These are phyloP conservation scores for Vigna hirtella DNA, from an alignment of 306 rosid species.

Conservation along the genomic window DNA sequence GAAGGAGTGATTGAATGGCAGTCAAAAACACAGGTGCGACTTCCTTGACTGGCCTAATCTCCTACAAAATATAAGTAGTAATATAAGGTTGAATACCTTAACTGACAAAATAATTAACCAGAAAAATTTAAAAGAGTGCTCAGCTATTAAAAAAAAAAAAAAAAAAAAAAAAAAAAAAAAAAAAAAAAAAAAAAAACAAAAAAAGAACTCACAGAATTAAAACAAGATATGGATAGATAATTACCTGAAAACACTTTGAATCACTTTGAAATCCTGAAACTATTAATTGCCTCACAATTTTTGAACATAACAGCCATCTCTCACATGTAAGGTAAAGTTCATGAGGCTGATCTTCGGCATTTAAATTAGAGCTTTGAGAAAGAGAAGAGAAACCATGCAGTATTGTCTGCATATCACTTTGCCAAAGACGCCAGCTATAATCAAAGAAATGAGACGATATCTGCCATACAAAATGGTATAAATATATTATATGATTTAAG, in stretches of 20 bases:
- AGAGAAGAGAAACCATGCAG: constrained; percentile 81
- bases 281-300: constrained; percentile 83
- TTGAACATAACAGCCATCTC: constrained; percentile 92
- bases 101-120: constrained; percentile 20
- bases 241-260: constrained; percentile 88
- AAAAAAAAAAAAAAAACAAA: too few relatives aligned
- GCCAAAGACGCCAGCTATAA: constrained; percentile 97
- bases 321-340: constrained; percentile 87
- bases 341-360: constrained; percentile 68
- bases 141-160: background rate
- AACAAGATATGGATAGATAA: constrained; percentile 25
- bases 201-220: constrained; percentile 10
- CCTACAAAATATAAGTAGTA: constrained; percentile 57
- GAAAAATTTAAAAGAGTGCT: constrained; percentile 15
- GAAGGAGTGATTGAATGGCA: constrained; percentile 89
- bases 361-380: constrained; percentile 66
- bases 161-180: too few relatives aligned
- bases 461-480: constrained; percentile 61
- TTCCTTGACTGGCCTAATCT: constrained; percentile 91
- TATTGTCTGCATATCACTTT: constrained; percentile 82
- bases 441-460: constrained; percentile 92
- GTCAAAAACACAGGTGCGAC: constrained; percentile 84
- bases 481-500: constrained; percentile 33
- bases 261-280: constrained; percentile 94
- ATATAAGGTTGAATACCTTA: constrained; percentile 29